These are phyloP conservation scores for Penicillium sp. DNA, from an alignment of 2,329 filamentous ascomycete genomes.

Conservation along the genomic window DNA sequence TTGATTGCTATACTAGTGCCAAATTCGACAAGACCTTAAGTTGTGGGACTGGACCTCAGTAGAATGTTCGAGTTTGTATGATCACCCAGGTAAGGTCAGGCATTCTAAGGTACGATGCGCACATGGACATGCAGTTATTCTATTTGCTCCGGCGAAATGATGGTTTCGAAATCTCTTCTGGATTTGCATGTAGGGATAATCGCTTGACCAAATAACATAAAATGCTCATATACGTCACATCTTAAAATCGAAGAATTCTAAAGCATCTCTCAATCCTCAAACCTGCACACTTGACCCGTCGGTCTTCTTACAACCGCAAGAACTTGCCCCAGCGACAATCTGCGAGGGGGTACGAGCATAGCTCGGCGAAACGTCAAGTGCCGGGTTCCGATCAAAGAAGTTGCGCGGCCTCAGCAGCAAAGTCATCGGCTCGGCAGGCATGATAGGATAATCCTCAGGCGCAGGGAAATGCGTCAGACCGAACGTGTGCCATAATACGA, in stretches of 20 bases:
- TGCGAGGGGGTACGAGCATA: constrained; percentile 72
- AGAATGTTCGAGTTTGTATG: too few species aligned
- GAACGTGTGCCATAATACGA: constrained; percentile 93
- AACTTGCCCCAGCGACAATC: constrained; percentile 48
- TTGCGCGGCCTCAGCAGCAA: constrained; percentile 74
- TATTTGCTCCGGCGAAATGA: background rate
- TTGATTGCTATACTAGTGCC: too few species aligned
- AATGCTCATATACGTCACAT: background rate
- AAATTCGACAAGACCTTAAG: too few species aligned
- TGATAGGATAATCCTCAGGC: constrained; percentile 88
- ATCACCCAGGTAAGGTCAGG: too few species aligned
- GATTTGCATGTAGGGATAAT: background rate
- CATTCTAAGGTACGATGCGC: too few species aligned
- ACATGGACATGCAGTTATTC: too few species aligned
- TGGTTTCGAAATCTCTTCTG: background rate
- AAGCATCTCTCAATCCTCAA: constrained; percentile 14
- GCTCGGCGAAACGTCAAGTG: constrained; percentile 75
- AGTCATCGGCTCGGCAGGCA: constrained; percentile 84
- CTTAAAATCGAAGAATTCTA: background rate
- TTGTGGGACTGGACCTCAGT: too few species aligned
- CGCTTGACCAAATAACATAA: background rate
- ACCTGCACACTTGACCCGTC: constrained; percentile 42
- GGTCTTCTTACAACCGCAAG: constrained; percentile 37
- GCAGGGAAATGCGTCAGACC: constrained; percentile 85
- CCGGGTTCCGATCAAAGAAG: constrained; percentile 79